phyloP scores from a whole-genome alignment of 768 basidiomycete species.

The Leccinum uliginosum region DNA sequence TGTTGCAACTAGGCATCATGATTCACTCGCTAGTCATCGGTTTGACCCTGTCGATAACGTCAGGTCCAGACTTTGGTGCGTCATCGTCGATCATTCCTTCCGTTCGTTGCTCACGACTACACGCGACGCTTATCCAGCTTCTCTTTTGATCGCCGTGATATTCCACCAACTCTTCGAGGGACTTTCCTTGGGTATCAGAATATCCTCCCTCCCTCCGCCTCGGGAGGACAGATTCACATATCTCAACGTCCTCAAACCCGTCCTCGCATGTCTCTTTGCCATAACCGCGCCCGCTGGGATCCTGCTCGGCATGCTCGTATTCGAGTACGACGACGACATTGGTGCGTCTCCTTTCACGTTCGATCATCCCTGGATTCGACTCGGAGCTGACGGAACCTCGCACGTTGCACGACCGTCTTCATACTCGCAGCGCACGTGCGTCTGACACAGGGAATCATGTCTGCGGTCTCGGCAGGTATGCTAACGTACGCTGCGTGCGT shows the following conservation, averaged over 20 bases:
- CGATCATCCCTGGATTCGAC: not conserved
- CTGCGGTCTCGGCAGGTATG: slow-evolving; percentile 79
- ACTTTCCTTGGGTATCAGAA: slow-evolving; percentile 76
- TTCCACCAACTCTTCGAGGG: slow-evolving; percentile 88
- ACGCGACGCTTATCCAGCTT: slow-evolving; percentile 38
- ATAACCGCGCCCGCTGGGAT: slow-evolving; percentile 73
- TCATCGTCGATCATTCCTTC: slow-evolving; percentile 9
- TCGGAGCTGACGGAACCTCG: not conserved
- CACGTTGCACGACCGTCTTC: not conserved
- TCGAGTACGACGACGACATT: slow-evolving; percentile 31
- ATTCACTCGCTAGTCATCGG: slow-evolving; percentile 80
- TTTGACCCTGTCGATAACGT: slow-evolving; percentile 66
- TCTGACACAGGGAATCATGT: slow-evolving; percentile 69
- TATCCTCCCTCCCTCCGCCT: slow-evolving; percentile 57
- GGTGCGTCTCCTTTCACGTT: slow-evolving; percentile 15
- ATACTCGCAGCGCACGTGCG: slow-evolving; percentile 39
- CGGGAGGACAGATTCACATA: slow-evolving; percentile 18
- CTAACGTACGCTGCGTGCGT: slow-evolving; percentile 79
- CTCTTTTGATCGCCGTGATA: slow-evolving; percentile 66
- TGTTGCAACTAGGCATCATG: slow-evolving; percentile 83
- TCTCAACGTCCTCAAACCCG: slow-evolving; percentile 41
- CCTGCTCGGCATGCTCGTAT: slow-evolving; percentile 49
- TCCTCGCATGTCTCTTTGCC: slow-evolving; percentile 61
- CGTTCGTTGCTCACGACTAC: not conserved
- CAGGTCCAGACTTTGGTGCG: slow-evolving; percentile 68